Evolutionary conservation across 2,329 filamentous ascomycete genomes (phyloP).

Genomic region (Neospermospora avenae): DNA sequence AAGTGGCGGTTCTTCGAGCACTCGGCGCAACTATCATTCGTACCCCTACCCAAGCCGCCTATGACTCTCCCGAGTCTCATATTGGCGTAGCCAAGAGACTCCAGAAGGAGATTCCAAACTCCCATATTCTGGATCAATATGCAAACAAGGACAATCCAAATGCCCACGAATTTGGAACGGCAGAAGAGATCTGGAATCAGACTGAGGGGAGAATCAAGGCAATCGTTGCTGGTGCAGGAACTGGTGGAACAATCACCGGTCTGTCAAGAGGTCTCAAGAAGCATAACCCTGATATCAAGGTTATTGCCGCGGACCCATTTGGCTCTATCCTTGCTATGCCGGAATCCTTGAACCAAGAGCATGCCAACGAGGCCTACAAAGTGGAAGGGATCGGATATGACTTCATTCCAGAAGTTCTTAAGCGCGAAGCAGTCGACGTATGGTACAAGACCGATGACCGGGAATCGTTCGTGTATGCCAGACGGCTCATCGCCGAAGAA

Average conservation of each 20-base stretch:
- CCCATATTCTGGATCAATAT: conserved; percentile 97
- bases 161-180: conserved; percentile 91
- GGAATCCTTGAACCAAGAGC: conserved; percentile 72
- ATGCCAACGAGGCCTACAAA: conserved; percentile 85
- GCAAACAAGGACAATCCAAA: conserved; percentile 86
- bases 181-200: conserved; percentile 94
- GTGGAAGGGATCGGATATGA: conserved; percentile 99
- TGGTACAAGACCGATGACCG: conserved; percentile 99
- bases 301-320: conserved; percentile 88
- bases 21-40: conserved; percentile 96
- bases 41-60: conserved; percentile 93
- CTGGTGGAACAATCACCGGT: conserved; percentile 92
- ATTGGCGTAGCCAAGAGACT: conserved; percentile 90
- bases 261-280: conserved; percentile 81
- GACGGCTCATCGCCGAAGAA: conserved; percentile 88
- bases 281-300: conserved; percentile 80
- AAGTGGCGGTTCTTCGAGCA: conserved; percentile 90
- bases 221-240: conserved; percentile 88
- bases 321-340: conserved; percentile 90
- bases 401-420: conserved; percentile 92
- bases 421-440: conserved; percentile 75
- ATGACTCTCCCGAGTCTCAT: conserved; percentile 91
- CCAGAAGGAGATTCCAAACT: conserved; percentile 93
- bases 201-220: conserved; percentile 78
- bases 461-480: conserved; percentile 87